Evolutionary conservation across 176 grass and related monocot species (phyloP), one percentile per base, ranked within the genome.

Genomic region (Hordeum marinum): DNA sequence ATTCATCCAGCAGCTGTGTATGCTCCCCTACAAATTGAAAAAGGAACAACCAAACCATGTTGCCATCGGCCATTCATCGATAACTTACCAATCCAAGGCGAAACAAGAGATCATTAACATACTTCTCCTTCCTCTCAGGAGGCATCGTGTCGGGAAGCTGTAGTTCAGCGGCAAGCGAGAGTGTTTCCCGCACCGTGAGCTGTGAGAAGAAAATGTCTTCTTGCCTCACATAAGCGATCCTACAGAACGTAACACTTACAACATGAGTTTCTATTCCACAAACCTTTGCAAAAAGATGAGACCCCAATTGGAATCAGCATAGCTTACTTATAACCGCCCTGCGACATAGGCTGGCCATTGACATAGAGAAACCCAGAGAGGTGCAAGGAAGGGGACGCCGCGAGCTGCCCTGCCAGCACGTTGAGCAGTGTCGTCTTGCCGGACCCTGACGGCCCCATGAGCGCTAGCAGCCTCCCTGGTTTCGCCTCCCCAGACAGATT

Each of bases 381-480:
- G 84, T 82, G 89, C 86, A 99, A 82, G 11, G 87, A 80, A 74
- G 91, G 82, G 3, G 90, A 95, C 17, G 88, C 89, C 1, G 88
- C 21, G 67, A 98, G 89, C 86, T 98, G 93, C 61, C 91, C 91
- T 20, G 93, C 96, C 18, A 99, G 87, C 63, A 99, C 91, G 82
- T 96, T 96, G 83, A 98, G 93, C 77, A 95, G 83, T 17, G 96
- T 95, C 5, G 96, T 95, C 85, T 98, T 98, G 29, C 96, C 93
- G 1, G 96, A 95, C 3, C 96, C 96, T 0, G 96, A 95, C 2
- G 96, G 91, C 37, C 96, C 96, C 96, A 98, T 98, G 63, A 98
- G 85, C 32, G 93, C 93, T 6, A 95, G 68, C 71, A 98, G 82
- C 80, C 91, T 87, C 79, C 96, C 96, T 0, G 96, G 89, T 82